A percentile compares a stretch with the other conserved stretches of the same genome.
phyloP scores from a whole-genome alignment of 441 rosid species.

The Erysimum cheiri region DNA sequence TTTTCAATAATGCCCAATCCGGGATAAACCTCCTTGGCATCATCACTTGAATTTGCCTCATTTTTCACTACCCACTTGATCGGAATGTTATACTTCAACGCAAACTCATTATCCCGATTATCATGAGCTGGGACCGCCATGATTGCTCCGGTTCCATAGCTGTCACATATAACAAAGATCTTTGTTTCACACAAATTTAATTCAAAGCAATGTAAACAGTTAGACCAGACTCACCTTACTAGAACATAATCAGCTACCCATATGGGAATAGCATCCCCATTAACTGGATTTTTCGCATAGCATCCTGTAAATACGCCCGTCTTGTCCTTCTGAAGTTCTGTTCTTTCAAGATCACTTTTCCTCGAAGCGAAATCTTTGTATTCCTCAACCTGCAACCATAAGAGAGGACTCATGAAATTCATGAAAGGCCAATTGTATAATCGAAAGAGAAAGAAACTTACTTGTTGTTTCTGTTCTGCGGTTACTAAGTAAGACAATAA shows the following conservation, averaged over 20 bases:
- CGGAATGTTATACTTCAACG: constrained; percentile 74
- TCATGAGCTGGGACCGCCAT: constrained; percentile 99
- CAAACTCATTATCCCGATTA: constrained; percentile 85
- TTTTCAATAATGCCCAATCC: constrained; percentile 69
- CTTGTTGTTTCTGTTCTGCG: constrained; percentile 52
- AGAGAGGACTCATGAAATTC: constrained; percentile 17
- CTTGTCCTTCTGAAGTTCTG: constrained; percentile 97
- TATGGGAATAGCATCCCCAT: constrained; percentile 87
- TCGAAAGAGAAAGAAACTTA: constrained; percentile 43
- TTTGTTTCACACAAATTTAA: constrained; percentile 14
- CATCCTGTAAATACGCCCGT: constrained; percentile 88
- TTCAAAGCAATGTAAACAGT: constrained; percentile 20
- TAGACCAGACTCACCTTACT: constrained; percentile 63
- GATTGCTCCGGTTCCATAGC: constrained; percentile 98
- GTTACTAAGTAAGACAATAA: constrained; percentile 66
- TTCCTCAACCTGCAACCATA: constrained; percentile 72
- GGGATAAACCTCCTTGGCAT: constrained; percentile 57
- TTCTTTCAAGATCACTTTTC: constrained; percentile 96
- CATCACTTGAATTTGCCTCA: constrained; percentile 50
- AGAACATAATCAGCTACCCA: constrained; percentile 98
- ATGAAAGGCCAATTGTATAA: background rate
- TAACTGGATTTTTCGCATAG: constrained; percentile 86
- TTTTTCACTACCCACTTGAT: constrained; percentile 73
- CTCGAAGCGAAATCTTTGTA: constrained; percentile 76
- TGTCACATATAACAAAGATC: constrained; percentile 44